These are phyloP conservation scores for Nicotiana tabacum DNA, from an alignment of 257 asterid genomes.

Conservation along the genomic window DNA sequence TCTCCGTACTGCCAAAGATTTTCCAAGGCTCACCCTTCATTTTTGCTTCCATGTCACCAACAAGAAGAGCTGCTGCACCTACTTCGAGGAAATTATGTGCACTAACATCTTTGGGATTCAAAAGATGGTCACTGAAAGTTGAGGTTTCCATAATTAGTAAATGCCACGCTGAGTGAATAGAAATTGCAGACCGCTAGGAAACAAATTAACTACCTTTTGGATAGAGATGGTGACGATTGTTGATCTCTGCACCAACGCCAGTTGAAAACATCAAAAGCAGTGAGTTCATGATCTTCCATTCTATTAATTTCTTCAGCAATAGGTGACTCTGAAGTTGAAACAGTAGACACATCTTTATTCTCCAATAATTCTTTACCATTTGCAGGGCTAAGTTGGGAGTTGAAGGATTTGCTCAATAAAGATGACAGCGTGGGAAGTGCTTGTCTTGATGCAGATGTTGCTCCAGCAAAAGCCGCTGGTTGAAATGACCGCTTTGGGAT, in stretches of 20 bases:
- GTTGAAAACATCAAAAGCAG: constrained; percentile 80
- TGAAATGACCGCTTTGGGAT: constrained; percentile 93
- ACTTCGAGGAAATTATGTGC: constrained; percentile 86
- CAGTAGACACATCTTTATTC: constrained; percentile 67
- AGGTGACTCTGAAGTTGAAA: constrained; percentile 67
- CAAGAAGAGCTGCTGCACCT: constrained; percentile 99
- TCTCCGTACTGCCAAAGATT: constrained; percentile 74
- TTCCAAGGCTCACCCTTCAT: constrained; percentile 93
- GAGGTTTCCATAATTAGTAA: constrained; percentile 23
- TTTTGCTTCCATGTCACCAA: constrained; percentile 95
- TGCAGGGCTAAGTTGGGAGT: constrained; percentile 79
- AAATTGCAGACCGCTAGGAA: constrained; percentile 22
- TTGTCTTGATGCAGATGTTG: constrained; percentile 81
- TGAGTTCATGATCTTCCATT: constrained; percentile 63
- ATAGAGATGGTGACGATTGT: constrained; percentile 59
- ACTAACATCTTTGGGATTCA: constrained; percentile 63
- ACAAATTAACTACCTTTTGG: constrained; percentile 60
- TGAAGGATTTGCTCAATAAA: constrained; percentile 88
- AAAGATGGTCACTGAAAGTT: constrained; percentile 68
- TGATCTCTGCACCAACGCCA: constrained; percentile 98
- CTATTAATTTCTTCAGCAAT: constrained; percentile 80
- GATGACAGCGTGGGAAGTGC: constrained; percentile 84
- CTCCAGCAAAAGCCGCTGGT: constrained; percentile 96
- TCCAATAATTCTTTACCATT: constrained; percentile 74
- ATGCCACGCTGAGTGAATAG: constrained; percentile 8